Base-by-base conservation (phyloP, 2,329 filamentous ascomycete species). In the Phyllosticta citriasiana region DNA sequence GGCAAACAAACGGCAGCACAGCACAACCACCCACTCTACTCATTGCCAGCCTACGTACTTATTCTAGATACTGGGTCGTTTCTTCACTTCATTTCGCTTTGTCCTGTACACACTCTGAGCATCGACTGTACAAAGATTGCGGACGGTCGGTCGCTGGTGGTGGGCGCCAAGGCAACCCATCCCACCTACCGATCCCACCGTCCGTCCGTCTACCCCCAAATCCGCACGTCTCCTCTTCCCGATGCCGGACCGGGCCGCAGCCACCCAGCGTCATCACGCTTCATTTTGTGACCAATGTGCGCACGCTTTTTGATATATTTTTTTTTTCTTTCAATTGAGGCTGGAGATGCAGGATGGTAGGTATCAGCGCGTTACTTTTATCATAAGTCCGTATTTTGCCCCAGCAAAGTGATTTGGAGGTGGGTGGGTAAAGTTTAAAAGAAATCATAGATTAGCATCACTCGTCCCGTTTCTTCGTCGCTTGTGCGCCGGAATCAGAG, bases 391-490 rank as follows among this genome's bases (percentile, higher is more conserved):
- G 33, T 40, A 8, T 12, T 40, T 40, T 40, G 33, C 33, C 33
- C 10, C 12, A 16, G 10, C 33, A 12, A 22, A 22, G 19, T 22
- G 19, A 22, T 22, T 40, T 30, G 2, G 1, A 4, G 14, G 33
- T 16, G 14, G 30, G 30, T 6, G 30, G 30, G 14, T 12, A 40
- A 14, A 5, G 33, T 14, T 40, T 40, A 2, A 40, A 14, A 12
- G 4, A 14, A 40, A 14, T 40, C 10, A 16, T 12, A 8, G 33
- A 35, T 35, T 40, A 10, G 33, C 33, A 51, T 60, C 33, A 60
- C 33, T 60, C 58, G 24, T 60, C 58, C 22, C 58, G 58, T 35
- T 60, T 60, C 53, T 60, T 60, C 24, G 35, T 26, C 51, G 53
- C 55, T 25, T 60, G 52, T n/a, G 19, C 19, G 19, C 54, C 52